Conservation (phyloP, 352 stramenopile species). For the Globisporangium mamillatum region DNA sequence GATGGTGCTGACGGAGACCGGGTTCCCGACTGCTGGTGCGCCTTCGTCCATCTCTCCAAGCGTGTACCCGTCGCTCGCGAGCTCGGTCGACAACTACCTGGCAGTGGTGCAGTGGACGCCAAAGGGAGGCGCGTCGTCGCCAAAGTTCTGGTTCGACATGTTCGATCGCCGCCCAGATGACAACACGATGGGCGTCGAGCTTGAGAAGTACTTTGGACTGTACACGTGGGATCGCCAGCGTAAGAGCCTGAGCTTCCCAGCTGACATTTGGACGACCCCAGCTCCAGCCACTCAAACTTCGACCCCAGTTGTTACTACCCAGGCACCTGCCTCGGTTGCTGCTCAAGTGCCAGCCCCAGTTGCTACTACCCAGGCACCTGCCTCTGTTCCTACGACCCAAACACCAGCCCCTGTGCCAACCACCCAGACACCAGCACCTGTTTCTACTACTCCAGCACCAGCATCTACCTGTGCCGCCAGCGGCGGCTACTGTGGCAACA, state of each 20-base stretch:
- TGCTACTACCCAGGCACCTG: no score
- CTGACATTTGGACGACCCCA: neutral
- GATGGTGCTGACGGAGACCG: conserved; percentile 28
- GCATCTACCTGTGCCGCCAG: neutral
- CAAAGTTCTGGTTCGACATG: conserved; percentile 57
- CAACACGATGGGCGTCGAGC: conserved; percentile 29
- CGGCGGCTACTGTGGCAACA: conserved; percentile 9
- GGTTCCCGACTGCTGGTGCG: conserved; percentile 18
- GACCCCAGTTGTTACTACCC: neutral
- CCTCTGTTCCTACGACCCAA: no score
- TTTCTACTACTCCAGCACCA: no score
- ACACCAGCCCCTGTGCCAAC: no score
- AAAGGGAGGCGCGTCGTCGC: conserved; percentile 4
- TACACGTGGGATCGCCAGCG: conserved; percentile 43
- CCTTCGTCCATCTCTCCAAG: conserved; percentile 6
- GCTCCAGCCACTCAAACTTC: neutral
- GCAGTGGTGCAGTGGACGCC: conserved; percentile 27
- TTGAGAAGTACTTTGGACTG: conserved; percentile 57
- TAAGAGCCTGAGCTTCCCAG: conserved; percentile 37
- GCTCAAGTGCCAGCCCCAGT: neutral
- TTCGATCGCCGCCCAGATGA: conserved; percentile 58
- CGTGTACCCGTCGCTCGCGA: conserved; percentile 9
- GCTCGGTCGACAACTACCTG: conserved; percentile 26
- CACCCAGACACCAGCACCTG: no score
- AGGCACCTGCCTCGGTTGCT: neutral